Conservation (phyloP, 208 protist genomes). For the Trypanosoma platydactyli region DNA sequence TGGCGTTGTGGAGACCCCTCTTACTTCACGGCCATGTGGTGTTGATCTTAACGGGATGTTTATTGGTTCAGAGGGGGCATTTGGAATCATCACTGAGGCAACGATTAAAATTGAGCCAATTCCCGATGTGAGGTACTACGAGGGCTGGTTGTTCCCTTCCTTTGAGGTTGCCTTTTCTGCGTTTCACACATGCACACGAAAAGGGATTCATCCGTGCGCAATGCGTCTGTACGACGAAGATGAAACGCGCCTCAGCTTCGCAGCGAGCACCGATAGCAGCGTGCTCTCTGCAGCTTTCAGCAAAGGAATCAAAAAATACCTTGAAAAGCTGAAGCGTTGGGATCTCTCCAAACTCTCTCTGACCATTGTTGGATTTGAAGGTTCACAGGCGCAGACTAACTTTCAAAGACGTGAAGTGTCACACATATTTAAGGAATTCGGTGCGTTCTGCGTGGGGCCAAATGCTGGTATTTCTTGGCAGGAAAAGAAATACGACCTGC, state of each 20-base stretch:
- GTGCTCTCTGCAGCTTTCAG: conserved; percentile 49
- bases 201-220: conserved; percentile 81
- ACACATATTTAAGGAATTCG: conserved; percentile 61
- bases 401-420: conserved; percentile 66
- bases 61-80: conserved; percentile 91
- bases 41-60: conserved; percentile 92
- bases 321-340: conserved; percentile 64
- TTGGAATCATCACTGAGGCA: conserved; percentile 94
- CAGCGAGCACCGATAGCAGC: conserved; percentile 74
- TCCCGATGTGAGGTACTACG: conserved; percentile 81
- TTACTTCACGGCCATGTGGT: conserved; percentile 79
- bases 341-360: conserved; percentile 73
- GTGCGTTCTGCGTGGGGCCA: conserved; percentile 59
- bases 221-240: conserved; percentile 93
- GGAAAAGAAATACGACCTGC: conserved; percentile 94
- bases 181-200: conserved; percentile 80
- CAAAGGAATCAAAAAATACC: conserved; percentile 67
- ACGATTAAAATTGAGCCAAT: conserved; percentile 89
- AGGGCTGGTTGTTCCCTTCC: conserved; percentile 88
- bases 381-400: conserved; percentile 57
- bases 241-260: conserved; percentile 87
- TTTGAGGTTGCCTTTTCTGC: conserved; percentile 86
- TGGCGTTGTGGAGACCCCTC: conserved; percentile 83
- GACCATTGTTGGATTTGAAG: conserved; percentile 88
- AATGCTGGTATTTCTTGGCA: conserved; percentile 83